phyloP scores from a whole-genome alignment of 805 yeast genomes.

The Komagataella kurtzmanii region DNA sequence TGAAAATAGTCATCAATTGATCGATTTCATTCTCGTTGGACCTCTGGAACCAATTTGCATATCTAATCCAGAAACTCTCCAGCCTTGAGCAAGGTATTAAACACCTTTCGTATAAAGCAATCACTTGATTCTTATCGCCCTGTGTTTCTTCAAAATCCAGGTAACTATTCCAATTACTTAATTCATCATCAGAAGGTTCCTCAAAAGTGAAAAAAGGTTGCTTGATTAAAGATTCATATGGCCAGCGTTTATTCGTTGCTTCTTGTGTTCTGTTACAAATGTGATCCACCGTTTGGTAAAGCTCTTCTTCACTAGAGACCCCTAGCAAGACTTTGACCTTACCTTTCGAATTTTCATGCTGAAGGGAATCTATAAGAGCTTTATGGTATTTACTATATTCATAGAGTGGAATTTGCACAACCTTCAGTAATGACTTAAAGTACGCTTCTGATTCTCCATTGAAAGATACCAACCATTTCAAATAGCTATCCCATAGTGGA shows the following conservation, averaged over 20 bases:
- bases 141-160: constrained; percentile 29
- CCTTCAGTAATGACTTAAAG: constrained; percentile 25
- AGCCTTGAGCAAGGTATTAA: constrained; percentile 52
- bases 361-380: constrained; percentile 21
- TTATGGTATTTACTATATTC: constrained; percentile 73
- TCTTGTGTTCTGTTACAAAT: constrained; percentile 32
- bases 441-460: constrained; percentile 22
- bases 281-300: constrained; percentile 9
- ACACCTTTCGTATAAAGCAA: constrained; percentile 56
- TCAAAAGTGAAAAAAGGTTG: constrained; percentile 42
- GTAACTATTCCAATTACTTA: constrained; percentile 49
- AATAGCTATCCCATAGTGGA: constrained; percentile 67
- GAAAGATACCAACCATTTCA: constrained; percentile 41
- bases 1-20: constrained; percentile 23
- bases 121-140: constrained; percentile 18
- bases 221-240: constrained; percentile 52
- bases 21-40: constrained; percentile 18
- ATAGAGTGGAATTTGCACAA: constrained; percentile 58
- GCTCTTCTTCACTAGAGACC: constrained; percentile 9
- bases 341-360: background rate
- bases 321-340: constrained; percentile 17
- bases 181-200: constrained; percentile 27
- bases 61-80: constrained; percentile 57
- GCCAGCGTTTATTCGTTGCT: constrained; percentile 52
- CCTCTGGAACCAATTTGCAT: constrained; percentile 36